Base-by-base conservation (phyloP, 345 rosid genomes). In the Salix arbutifolia region DNA sequence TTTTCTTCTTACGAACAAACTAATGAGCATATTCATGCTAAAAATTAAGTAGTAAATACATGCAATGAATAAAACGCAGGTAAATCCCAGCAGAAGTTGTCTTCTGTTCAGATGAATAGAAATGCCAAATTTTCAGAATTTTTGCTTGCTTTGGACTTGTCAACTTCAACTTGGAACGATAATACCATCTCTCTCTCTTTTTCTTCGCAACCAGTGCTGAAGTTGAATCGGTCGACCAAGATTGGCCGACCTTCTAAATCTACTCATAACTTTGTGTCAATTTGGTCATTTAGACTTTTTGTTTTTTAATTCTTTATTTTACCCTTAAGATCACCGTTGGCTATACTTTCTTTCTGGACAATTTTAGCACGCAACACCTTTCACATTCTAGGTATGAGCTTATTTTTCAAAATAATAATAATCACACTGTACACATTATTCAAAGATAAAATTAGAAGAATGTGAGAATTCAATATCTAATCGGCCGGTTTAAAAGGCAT, bases 181-280 rank as follows among this genome's bases (percentile, higher is more conserved):
- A 1, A 53, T 2, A 8, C 23, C 60, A n/a, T 19, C 8, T 0
- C 1, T 7, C 7, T 18, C 0, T 6, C 0, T 0, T 2, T 21
- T 2, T 21, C 3, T 3, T n/a, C 8, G 60, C 60, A 19, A 4
- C 60, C 60, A 8, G 1, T 19, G 26, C 23, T 7, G n/a, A 8
- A 53, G 61, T 53, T 53, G 61, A 53, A 53, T 53, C n/a, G 4
- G 26, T 21, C 61, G 12, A 8, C n/a, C 25, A 21, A 53, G 60
- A 53, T 53, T 5, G 25, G n/a, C 25, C 58, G 21, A 21, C 21
- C n/a, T 18, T 21, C 11, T 19, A 53, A 53, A 7, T 19, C 60
- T 52, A 7, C n/a, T 3, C 60, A 19, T 19, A 19, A 6, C 23
- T 19, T 44, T 13, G 17, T 12, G 50, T 44, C 17, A 12, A 10